These are phyloP conservation scores for Auricularia heimuer DNA, from an alignment of 768 basidiomycete genomes.

Conservation along the genomic window DNA sequence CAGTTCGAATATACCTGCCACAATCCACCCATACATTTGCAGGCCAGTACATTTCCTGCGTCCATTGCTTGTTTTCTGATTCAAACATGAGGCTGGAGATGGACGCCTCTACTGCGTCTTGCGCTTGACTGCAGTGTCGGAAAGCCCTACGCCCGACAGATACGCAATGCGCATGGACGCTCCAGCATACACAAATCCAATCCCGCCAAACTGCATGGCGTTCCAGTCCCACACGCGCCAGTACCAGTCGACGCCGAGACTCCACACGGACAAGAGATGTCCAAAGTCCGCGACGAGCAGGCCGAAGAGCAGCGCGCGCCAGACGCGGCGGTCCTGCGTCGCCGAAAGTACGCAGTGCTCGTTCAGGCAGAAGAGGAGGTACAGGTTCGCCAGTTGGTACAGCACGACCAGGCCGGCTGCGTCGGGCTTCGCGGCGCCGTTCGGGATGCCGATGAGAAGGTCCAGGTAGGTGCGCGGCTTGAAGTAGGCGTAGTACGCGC, in stretches of 20 bases:
- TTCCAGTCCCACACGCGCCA: conserved; percentile 40
- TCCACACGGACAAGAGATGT: conserved; percentile 36
- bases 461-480: conserved; percentile 29
- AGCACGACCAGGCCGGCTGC: conserved; percentile 24
- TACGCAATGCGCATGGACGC: conserved; percentile 36
- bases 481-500: conserved; percentile 38
- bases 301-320: conserved; percentile 33
- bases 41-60: no score
- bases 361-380: conserved; percentile 41
- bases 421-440: conserved; percentile 3
- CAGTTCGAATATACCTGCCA: no score
- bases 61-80: no score
- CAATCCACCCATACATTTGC: no score
- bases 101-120: no score
- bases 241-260: conserved; percentile 32
- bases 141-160: conserved; percentile 26
- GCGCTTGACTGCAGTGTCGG: not conserved
- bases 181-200: conserved; percentile 43
- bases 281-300: conserved; percentile 42
- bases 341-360: conserved; percentile 41
- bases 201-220: conserved; percentile 44
- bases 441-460: conserved; percentile 20
- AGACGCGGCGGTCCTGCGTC: conserved; percentile 29
- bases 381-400: conserved; percentile 40
- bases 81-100: no score